A percentile compares a stretch with the other conserved stretches of the same genome.
Conservation (phyloP, 176 grass and related monocot species). For the Bothriochloa decipiens region DNA sequence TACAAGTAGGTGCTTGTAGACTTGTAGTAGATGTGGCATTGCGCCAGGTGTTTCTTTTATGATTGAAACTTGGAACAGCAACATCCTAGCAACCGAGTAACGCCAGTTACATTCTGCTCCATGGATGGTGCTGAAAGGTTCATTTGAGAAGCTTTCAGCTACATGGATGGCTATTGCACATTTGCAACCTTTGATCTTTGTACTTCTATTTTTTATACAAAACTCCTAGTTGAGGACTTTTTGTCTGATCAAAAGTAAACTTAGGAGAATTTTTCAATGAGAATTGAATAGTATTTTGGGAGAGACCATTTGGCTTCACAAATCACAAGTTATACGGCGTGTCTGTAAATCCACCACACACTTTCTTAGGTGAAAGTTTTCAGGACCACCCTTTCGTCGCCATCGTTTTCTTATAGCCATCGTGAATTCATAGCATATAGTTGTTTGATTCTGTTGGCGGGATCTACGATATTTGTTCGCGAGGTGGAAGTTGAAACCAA, state of each 20-base stretch:
- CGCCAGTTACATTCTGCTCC: background rate
- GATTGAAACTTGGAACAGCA: background rate
- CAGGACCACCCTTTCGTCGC: background rate
- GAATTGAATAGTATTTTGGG: background rate
- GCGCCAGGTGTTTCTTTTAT: background rate
- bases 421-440: background rate
- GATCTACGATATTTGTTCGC: background rate
- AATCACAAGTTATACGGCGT: background rate
- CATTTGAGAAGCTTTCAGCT: background rate
- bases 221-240: background rate
- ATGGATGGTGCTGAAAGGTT: background rate
- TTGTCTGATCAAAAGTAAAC: background rate
- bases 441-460: background rate
- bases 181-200: background rate
- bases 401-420: background rate
- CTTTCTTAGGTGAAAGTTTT: conserved; percentile 1
- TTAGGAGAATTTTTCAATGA: background rate
- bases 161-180: background rate
- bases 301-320: background rate
- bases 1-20: background rate
- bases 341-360: background rate
- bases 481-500: background rate
- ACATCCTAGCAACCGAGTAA: background rate
- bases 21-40: background rate
- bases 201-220: background rate